Conservation (phyloP, 139 green algal genomes). For the Chlamydomonas sp. region DNA sequence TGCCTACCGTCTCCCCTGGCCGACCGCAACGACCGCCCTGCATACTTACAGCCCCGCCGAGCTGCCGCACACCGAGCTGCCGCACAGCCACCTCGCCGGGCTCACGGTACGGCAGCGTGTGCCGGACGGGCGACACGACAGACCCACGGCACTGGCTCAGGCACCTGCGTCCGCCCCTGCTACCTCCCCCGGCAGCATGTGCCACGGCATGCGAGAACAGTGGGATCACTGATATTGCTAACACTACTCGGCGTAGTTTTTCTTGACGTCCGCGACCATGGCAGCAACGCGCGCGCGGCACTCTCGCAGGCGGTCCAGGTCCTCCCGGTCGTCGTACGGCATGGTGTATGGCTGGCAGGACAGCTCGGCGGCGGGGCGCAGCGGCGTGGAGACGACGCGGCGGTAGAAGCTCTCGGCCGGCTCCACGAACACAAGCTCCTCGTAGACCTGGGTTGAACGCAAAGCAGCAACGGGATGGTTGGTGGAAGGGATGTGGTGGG, state of each 20-base stretch:
- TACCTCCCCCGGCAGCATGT: too few species aligned
- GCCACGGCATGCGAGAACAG: too few species aligned
- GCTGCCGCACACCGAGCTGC: too few species aligned
- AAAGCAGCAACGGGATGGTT: neutral
- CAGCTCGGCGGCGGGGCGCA: slow-evolving; percentile 6
- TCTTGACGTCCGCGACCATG: slow-evolving; percentile 19
- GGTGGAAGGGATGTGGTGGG: neutral
- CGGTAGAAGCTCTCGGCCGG: slow-evolving; percentile 80
- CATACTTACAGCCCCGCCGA: too few species aligned
- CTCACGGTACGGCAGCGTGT: too few species aligned
- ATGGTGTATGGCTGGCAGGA: slow-evolving; percentile 10
- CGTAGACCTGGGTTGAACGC: slow-evolving; percentile 73
- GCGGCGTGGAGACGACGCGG: neutral
- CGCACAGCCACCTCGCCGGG: too few species aligned
- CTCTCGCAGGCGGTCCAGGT: slow-evolving; percentile 22
- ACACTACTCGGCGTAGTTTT: slow-evolving; percentile 75
- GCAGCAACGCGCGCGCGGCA: slow-evolving; percentile 20
- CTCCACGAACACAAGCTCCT: slow-evolving; percentile 94
- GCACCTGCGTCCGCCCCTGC: too few species aligned
- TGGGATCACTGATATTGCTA: slow-evolving; percentile 50
- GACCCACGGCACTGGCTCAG: too few species aligned
- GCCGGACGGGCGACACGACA: too few species aligned
- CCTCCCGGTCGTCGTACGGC: slow-evolving; percentile 21
- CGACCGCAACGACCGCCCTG: too few species aligned
- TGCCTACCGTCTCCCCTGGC: too few species aligned